A percentile compares a stretch with the other conserved stretches of the same genome.
Evolutionary conservation across 352 stramenopile genomes (phyloP).

Genomic region (Globisporangium ultimum): DNA sequence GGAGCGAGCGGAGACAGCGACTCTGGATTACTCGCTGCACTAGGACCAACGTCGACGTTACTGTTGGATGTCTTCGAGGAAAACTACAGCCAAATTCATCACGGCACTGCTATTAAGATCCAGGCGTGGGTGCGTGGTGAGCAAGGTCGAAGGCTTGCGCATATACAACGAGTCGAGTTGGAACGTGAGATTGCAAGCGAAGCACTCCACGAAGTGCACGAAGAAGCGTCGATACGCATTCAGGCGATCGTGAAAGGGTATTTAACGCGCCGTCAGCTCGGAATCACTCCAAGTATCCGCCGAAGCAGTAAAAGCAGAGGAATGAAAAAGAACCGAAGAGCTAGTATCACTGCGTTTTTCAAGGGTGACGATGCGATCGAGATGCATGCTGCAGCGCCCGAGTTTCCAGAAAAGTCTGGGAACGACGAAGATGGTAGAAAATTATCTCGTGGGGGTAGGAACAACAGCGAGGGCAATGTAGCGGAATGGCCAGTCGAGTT

Average conservation of each 20-base stretch:
- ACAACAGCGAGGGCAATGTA: conserved; percentile 18
- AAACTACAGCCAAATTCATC: background rate
- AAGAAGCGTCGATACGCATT: conserved; percentile 12
- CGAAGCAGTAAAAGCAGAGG: background rate
- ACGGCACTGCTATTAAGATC: conserved; percentile 3
- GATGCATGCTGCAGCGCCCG: background rate
- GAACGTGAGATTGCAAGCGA: conserved; percentile 10
- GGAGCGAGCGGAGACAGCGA: background rate
- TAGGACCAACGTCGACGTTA: background rate
- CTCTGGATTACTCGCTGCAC: background rate
- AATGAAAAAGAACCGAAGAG: conserved; percentile 3
- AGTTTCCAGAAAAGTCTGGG: background rate
- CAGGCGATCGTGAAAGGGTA: conserved; percentile 11
- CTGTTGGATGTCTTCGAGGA: background rate
- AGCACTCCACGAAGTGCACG: conserved; percentile 9
- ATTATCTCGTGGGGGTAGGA: background rate
- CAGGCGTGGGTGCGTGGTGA: conserved; percentile 12
- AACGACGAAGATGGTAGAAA: background rate
- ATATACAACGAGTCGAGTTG: conserved; percentile 3
- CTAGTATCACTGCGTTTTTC: conserved; percentile 7
- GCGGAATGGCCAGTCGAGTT: conserved; percentile 50
- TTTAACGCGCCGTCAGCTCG: conserved; percentile 4
- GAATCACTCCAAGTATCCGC: background rate
- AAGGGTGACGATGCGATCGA: background rate
- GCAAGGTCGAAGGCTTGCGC: conserved; percentile 3